A percentile compares a stretch with the other conserved stretches of the same genome.
These are phyloP conservation scores for Linum usitatissimum DNA, from an alignment of 345 rosid species.

Conservation along the genomic window DNA sequence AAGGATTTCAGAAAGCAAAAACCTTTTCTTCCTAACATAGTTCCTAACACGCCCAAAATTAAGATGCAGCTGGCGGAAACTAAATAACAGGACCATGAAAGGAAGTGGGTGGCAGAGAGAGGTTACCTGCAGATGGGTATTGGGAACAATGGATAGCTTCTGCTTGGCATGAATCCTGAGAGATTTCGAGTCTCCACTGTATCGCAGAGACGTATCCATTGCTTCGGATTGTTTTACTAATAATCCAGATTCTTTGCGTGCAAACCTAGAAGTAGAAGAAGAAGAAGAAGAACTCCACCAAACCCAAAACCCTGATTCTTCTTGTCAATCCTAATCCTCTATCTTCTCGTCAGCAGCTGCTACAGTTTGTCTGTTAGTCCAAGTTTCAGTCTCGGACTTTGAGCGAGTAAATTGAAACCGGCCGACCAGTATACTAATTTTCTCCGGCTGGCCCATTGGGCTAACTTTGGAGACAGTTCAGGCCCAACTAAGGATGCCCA, in stretches of 20 bases:
- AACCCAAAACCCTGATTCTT: too few species aligned
- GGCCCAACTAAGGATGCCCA: too few species aligned
- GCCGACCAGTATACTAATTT: too few species aligned
- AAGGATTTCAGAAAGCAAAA: not conserved
- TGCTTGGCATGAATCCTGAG: slow-evolving; percentile 80
- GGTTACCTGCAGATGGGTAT: slow-evolving; percentile 63
- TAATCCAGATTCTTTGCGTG: not conserved
- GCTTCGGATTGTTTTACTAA: not conserved
- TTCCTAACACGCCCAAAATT: not conserved
- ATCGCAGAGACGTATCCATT: slow-evolving; percentile 87
- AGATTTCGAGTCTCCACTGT: slow-evolving; percentile 44
- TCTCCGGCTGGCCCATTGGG: too few species aligned
- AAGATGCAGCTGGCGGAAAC: not conserved
- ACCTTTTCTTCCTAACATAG: not conserved
- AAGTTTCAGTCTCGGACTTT: too few species aligned
- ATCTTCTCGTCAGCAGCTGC: too few species aligned
- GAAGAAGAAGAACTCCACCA: too few species aligned
- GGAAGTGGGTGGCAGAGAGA: not conserved
- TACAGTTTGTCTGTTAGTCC: too few species aligned
- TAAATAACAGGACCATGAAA: not conserved
- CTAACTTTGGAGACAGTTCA: too few species aligned
- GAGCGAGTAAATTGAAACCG: too few species aligned
- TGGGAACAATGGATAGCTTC: slow-evolving; percentile 49
- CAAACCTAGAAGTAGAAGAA: not conserved
- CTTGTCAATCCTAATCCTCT: too few species aligned